These are phyloP conservation scores for Annulohypoxylon maeteangense DNA, from an alignment of 495 filamentous ascomycete species.

Conservation along the genomic window DNA sequence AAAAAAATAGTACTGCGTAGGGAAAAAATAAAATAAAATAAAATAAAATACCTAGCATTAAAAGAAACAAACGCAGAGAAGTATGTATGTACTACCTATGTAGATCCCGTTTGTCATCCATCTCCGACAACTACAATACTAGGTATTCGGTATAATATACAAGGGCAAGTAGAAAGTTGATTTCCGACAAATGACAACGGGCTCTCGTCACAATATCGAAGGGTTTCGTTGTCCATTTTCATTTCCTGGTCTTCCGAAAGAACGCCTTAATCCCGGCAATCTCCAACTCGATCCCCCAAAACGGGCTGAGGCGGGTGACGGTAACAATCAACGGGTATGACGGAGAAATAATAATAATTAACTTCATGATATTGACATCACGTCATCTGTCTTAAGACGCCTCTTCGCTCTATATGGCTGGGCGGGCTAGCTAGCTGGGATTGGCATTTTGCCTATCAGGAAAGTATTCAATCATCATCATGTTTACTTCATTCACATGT, in stretches of 20 bases:
- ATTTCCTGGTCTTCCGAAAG: slow-evolving; percentile 25
- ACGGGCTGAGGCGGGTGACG: slow-evolving; percentile 20
- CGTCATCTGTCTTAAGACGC: slow-evolving; percentile 26
- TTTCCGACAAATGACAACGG: slow-evolving; percentile 1
- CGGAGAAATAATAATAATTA: slow-evolving; percentile 16
- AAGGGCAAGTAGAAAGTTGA: background rate
- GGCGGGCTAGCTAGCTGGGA: background rate
- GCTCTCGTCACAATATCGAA: slow-evolving; percentile 7
- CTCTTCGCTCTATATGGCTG: slow-evolving; percentile 7
- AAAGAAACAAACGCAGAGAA: too few relatives aligned
- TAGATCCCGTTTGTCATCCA: slow-evolving; percentile 24
- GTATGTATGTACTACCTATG: too few relatives aligned
- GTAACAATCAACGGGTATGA: slow-evolving; percentile 29
- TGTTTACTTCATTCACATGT: slow-evolving; percentile 29
- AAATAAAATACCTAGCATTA: background rate
- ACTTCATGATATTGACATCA: slow-evolving; percentile 40
- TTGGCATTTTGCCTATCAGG: slow-evolving; percentile 35
- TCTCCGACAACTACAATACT: slow-evolving; percentile 9
- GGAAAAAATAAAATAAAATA: slow-evolving; percentile 5
- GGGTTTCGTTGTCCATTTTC: slow-evolving; percentile 8
- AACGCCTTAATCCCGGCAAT: slow-evolving; percentile 31
- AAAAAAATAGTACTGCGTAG: slow-evolving; percentile 7
- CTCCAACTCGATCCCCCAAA: slow-evolving; percentile 24
- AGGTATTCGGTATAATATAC: too few relatives aligned
- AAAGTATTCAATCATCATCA: slow-evolving; percentile 9